Evolutionary conservation across 139 green algal genomes (phyloP).

Genomic region (Coelastrella sp.): DNA sequence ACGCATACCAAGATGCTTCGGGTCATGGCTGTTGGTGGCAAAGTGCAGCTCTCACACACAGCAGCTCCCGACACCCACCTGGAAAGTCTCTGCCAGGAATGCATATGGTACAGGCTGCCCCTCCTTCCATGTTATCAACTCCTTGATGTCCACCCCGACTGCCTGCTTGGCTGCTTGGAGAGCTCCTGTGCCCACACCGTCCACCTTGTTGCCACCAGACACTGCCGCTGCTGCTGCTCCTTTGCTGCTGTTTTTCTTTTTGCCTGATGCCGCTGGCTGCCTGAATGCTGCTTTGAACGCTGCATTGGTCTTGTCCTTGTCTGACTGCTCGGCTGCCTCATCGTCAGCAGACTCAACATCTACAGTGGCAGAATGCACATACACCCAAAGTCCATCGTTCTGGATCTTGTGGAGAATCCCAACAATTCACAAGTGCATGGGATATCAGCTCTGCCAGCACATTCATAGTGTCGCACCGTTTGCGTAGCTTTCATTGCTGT

Average conservation of each 20-base stretch:
- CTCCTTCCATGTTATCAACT: slow-evolving; percentile 66
- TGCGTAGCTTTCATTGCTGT: too few relatives aligned
- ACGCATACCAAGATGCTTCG: not conserved
- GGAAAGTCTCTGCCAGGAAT: slow-evolving; percentile 86
- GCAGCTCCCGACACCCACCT: slow-evolving; percentile 45
- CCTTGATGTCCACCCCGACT: slow-evolving; percentile 59
- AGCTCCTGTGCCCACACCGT: slow-evolving; percentile 80
- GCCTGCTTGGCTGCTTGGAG: slow-evolving; percentile 71
- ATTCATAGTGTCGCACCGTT: too few relatives aligned
- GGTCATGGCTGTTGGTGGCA: not conserved
- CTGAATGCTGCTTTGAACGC: slow-evolving; percentile 41
- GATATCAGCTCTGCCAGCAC: too few relatives aligned
- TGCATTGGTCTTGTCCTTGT: not conserved
- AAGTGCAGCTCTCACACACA: not conserved
- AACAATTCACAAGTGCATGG: too few relatives aligned
- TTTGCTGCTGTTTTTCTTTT: slow-evolving; percentile 20
- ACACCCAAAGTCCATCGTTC: too few relatives aligned
- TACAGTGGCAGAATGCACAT: too few relatives aligned
- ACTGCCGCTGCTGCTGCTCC: not conserved
- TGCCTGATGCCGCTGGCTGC: slow-evolving; percentile 1
- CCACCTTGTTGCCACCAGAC: slow-evolving; percentile 11
- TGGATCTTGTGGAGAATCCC: too few relatives aligned
- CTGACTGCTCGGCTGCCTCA: not conserved
- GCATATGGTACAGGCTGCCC: slow-evolving; percentile 85
- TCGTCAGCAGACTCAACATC: not conserved